phyloP scores from a whole-genome alignment of 371 early-diverging fungal species.

The Lichtheimia ornata region DNA sequence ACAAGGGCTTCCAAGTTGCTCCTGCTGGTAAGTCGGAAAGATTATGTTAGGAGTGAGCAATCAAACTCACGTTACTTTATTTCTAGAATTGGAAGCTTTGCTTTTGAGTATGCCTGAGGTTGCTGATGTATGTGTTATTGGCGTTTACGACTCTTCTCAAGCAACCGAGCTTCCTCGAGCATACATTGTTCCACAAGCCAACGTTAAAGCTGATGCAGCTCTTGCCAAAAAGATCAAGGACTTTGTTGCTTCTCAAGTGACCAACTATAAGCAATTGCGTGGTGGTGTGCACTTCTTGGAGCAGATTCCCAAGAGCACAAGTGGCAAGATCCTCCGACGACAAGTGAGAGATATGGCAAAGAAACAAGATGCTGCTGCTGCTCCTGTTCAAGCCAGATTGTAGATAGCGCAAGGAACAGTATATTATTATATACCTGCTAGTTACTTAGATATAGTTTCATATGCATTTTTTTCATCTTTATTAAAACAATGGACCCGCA shows the following conservation, averaged over 20 bases:
- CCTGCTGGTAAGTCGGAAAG: constrained; percentile 38
- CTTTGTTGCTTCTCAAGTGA: constrained; percentile 64
- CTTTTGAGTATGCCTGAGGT: constrained; percentile 71
- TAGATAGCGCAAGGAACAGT: constrained; percentile 4
- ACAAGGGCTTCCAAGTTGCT: constrained; percentile 72
- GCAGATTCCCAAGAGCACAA: constrained; percentile 73
- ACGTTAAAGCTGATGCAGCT: constrained; percentile 8
- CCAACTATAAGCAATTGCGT: constrained; percentile 75
- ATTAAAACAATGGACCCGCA: too few species aligned
- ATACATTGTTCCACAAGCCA: constrained; percentile 62
- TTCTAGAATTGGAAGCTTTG: constrained; percentile 81
- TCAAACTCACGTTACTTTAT: background rate
- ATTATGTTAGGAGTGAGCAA: background rate
- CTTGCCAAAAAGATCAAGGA: constrained; percentile 53
- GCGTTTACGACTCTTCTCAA: constrained; percentile 56
- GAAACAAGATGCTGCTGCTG: constrained; percentile 26
- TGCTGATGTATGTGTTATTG: constrained; percentile 78
- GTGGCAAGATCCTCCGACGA: constrained; percentile 80
- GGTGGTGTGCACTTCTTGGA: constrained; percentile 76
- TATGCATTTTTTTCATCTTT: too few species aligned
- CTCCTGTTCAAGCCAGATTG: constrained; percentile 19
- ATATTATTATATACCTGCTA: too few species aligned
- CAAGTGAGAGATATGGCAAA: constrained; percentile 46
- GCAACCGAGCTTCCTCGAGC: constrained; percentile 85
- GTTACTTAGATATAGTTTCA: too few species aligned